Evolutionary conservation across 2,329 filamentous ascomycete genomes (phyloP), one percentile per base, ranked within the genome.

Genomic region (Sclerotinia sclerotiorum): DNA sequence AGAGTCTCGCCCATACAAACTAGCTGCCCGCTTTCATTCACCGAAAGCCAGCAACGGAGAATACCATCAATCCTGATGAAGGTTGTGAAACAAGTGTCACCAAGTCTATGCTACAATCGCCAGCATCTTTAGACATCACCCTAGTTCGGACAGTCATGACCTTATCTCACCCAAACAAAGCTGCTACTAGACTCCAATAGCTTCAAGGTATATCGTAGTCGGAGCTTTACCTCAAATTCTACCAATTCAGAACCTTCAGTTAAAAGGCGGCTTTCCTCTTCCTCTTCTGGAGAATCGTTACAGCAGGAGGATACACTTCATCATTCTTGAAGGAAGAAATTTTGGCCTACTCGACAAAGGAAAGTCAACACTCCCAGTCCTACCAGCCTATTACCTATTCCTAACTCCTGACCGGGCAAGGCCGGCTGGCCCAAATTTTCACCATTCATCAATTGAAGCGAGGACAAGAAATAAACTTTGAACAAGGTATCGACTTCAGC

Each of bases 271-370:
- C 19, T 67, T 27, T 52, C 55, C 8, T 48, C 35, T 3, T 67
- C 55, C 15, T 57, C 65, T 51, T 66, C 70, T 5, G 65, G 48
- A 32, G 35, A 62, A 29, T 67, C 55, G 13, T 52, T 27, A 24
- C 32, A 44, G 13, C 51, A 32, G 19, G 42, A 67, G 13, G 46
- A 46, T 52, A 67, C 15, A 44, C 24, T 5, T 5, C 11, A 17
- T 35, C 35, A 5, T 48, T 19, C 27, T 27, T 29, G n/a, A 6
- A 66, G 44, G 44, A 58, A 66, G 21, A 51, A 24, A 19, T 58
- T 66, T 46, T 66, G 64, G 54, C 15, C 64, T 0, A 42, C 15
- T 49, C 27, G 54, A 39, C 54, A 51, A 21, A 44, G 54, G 13
- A 51, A 56, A n/a, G 11, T 66, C 8, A 66, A 58, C 17, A 49